Evolutionary conservation across 148 eudicot species (phyloP), one percentile per base, ranked within the genome.

Genomic region (Hydrangea macrophylla): DNA sequence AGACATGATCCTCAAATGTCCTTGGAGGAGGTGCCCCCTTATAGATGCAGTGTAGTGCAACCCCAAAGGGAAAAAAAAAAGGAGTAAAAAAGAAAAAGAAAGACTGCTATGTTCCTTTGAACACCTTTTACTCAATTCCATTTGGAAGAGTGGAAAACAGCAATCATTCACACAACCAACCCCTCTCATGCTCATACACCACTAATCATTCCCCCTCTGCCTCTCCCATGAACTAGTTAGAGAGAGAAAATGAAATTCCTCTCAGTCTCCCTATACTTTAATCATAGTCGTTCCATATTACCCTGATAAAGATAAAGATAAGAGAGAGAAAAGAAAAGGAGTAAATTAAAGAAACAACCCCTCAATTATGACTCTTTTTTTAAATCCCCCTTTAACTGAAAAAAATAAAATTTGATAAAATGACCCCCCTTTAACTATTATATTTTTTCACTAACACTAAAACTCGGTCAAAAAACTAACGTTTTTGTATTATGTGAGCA

Each of bases 81-180:
- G n/a, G 48, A 42, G 17, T 42, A 12, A 48, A n/a, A 48, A 3
- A 48, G 53, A 48, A 48, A 48, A 48, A 48, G 53, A 17, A 17
- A 18, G n/a, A n/a, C n/a, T n/a, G 22, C 1, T 17, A 15, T 48
- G 53, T n/a, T n/a, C n/a, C 53, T 48, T 48, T 48, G 53, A 22
- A 11, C 18, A 42, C 22, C 53, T 55, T 64, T 55, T 67, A 67
- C 61, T 56, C 48, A 55, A 67, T 55, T 35, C 9, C 61, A 27
- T 67, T 18, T 20, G 44, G 54, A 24, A 20, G 79, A 72, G 78
- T 62, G 75, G 69, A 70, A 67, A 78, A 78, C 82, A 74, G 58
- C 78, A 66, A 78, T 78, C 78, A 78, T 78, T 78, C 59, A 60
- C 62, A 22, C 78, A 42, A 64, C 44, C 65, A 23, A 18, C 65